Percentiles rank a stretch among this genome's conserved stretches.
Conservation (phyloP, 1,284 basidiomycete genomes). For the Ceratobasidium papillatum region DNA sequence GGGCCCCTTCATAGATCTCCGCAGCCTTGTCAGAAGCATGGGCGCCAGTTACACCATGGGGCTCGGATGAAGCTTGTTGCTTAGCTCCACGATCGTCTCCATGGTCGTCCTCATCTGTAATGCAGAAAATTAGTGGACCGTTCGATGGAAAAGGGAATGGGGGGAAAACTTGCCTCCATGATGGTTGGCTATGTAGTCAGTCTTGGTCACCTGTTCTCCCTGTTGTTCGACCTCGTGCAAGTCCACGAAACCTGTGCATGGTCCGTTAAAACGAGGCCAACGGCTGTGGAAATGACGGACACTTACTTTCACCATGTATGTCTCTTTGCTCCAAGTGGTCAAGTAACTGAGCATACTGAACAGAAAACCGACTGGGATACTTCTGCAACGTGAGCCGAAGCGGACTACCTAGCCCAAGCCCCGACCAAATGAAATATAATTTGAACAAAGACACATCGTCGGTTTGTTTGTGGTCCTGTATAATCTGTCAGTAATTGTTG, state of each 20-base stretch:
- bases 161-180: background rate
- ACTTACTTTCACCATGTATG: constrained; percentile 11
- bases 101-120: background rate
- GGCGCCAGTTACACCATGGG: background rate
- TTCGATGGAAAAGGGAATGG: background rate
- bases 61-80: background rate
- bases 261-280: background rate
- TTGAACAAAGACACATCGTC: constrained; percentile 28
- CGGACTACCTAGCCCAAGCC: constrained; percentile 23
- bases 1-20: background rate
- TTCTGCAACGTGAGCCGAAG: constrained; percentile 10
- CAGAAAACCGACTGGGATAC: constrained; percentile 7
- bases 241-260: background rate
- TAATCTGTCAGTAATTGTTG: background rate
- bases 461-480: constrained; percentile 35
- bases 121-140: background rate
- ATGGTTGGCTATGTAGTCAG: background rate
- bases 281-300: background rate
- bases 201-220: background rate
- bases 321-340: constrained; percentile 33
- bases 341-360: constrained; percentile 15
- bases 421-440: constrained; percentile 25
- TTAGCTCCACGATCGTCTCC: background rate
- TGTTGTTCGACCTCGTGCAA: constrained; percentile 13
- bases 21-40: background rate